Base-by-base conservation (phyloP, 2,329 filamentous ascomycete genomes). In the Colletotrichum sp. region DNA sequence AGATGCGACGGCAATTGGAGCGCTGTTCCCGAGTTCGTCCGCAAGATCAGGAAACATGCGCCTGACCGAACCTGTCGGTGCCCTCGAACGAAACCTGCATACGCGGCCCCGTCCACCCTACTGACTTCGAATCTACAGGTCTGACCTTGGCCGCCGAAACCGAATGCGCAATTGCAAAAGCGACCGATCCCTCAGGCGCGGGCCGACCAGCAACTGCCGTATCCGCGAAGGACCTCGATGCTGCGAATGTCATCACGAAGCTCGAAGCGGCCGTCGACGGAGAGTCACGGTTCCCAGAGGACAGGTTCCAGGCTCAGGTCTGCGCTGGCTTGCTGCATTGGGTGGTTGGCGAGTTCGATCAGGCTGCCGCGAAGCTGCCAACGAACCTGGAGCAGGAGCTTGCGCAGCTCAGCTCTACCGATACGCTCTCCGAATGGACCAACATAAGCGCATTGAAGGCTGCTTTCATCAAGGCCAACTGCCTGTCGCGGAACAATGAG, bases 21-120 rank as follows among this genome's bases (percentile, higher is more conserved):
- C 79, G 92, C 95, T 34, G 91, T 99, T 34, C 95, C 95, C 30
- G 96, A 99, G 87, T 90, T 98, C 78, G 93, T 97, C 81, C 93
- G 96, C 84, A 99, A 99, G 86, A 91, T 99, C 82, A 94, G 94
- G 82, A 99, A 99, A 86, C 96, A 99, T 90, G 95, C 96, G 80
- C 94, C 96, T 55, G 92, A 95, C 77, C 92, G 95, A 84, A 91
- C 92, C 86, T 98, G 96, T 98, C 93, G 81, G 92, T 82, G 21
- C 18, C 74, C 70, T 76, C 69, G 69, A 75, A 55, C 30, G 24
- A 34, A 72, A 36, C 55, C 44, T 39, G 36, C 69, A n/a, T 32
- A 52, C n/a, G 36, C n/a, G 62, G 36, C 32, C 49, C 44, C 68
- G 32, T 75, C 79, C 78, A 72, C 57, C 21, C 26, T 81, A 34